Percentiles rank a stretch among this genome's conserved stretches.
These are phyloP conservation scores for Trichoderma koningiopsis DNA, from an alignment of 2,329 filamentous ascomycete genomes.

Conservation along the genomic window DNA sequence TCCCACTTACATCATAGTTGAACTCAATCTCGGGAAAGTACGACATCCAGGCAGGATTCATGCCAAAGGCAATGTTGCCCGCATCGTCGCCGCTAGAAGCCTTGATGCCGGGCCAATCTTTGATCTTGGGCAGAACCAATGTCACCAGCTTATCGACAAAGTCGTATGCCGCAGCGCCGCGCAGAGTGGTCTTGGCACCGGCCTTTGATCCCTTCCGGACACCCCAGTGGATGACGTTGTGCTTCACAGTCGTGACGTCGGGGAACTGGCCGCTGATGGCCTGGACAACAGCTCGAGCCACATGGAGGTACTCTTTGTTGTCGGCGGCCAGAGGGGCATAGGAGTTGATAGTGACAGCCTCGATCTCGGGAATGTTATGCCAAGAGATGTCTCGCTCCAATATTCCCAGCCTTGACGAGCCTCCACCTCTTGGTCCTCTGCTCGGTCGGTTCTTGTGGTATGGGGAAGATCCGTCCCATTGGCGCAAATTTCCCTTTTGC, in stretches of 20 bases:
- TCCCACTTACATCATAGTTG: slow-evolving; percentile 81
- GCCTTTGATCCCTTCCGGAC: slow-evolving; percentile 71
- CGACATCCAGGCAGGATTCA: slow-evolving; percentile 73
- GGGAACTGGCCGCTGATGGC: slow-evolving; percentile 80
- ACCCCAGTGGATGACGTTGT: slow-evolving; percentile 74
- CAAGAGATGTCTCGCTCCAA: slow-evolving; percentile 76
- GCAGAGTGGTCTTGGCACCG: slow-evolving; percentile 75
- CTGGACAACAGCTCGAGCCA: slow-evolving; percentile 82
- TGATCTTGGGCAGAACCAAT: slow-evolving; percentile 89
- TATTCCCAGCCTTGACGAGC: slow-evolving; percentile 64
- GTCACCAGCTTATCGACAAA: slow-evolving; percentile 90
- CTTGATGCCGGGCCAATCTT: slow-evolving; percentile 81
- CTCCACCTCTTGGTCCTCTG: slow-evolving; percentile 77
- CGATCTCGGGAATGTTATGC: slow-evolving; percentile 81
- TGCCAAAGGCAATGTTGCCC: slow-evolving; percentile 84
- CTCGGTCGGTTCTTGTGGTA: slow-evolving; percentile 92
- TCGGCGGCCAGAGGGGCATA: slow-evolving; percentile 70
- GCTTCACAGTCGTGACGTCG: slow-evolving; percentile 67
- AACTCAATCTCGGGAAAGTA: slow-evolving; percentile 93
- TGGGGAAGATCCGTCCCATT: slow-evolving; percentile 87
- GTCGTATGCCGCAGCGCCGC: slow-evolving; percentile 80
- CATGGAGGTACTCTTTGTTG: slow-evolving; percentile 75
- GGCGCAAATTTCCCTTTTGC: slow-evolving; percentile 67
- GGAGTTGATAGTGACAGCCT: slow-evolving; percentile 77
- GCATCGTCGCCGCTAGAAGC: slow-evolving; percentile 75